Conservation (phyloP, 306 rosid species). For the apple (Malus domestica) region DNA sequence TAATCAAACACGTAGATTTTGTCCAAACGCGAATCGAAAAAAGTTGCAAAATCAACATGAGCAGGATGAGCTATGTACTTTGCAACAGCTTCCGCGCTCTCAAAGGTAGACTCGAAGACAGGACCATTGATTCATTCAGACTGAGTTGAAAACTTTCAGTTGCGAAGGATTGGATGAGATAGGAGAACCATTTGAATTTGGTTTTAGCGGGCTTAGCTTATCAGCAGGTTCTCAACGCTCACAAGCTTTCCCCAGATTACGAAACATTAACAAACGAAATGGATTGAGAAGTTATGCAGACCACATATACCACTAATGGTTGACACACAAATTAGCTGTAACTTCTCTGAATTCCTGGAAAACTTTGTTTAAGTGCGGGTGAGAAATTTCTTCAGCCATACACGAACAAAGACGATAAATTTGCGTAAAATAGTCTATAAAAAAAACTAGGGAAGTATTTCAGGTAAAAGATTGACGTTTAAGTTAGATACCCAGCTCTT, state of each 20-base stretch:
- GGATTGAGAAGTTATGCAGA: not conserved
- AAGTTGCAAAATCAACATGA: slow-evolving; percentile 56
- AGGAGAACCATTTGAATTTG: too few species aligned
- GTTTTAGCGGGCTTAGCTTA: not conserved
- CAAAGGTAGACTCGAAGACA: slow-evolving; percentile 76
- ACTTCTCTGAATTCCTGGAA: too few species aligned
- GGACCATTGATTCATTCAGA: not conserved
- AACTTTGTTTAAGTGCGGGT: too few species aligned
- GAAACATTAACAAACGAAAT: not conserved
- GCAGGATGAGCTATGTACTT: slow-evolving; percentile 66
- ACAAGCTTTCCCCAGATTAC: slow-evolving; percentile 64
- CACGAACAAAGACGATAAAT: not conserved
- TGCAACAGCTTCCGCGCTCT: slow-evolving; percentile 64
- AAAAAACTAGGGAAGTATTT: not conserved
- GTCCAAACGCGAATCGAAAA: slow-evolving; percentile 45
- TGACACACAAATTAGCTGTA: too few species aligned
- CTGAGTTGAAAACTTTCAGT: not conserved
- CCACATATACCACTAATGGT: too few species aligned
- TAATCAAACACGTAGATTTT: slow-evolving; percentile 59
- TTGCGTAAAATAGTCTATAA: not conserved
- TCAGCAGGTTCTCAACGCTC: slow-evolving; percentile 55
- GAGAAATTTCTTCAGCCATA: not conserved
- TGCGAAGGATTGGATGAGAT: too few species aligned
- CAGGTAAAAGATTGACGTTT: not conserved
- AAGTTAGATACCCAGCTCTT: too few species aligned